These are phyloP conservation scores for Capsicum chinense DNA, from an alignment of 257 asterid species.

Conservation along the genomic window DNA sequence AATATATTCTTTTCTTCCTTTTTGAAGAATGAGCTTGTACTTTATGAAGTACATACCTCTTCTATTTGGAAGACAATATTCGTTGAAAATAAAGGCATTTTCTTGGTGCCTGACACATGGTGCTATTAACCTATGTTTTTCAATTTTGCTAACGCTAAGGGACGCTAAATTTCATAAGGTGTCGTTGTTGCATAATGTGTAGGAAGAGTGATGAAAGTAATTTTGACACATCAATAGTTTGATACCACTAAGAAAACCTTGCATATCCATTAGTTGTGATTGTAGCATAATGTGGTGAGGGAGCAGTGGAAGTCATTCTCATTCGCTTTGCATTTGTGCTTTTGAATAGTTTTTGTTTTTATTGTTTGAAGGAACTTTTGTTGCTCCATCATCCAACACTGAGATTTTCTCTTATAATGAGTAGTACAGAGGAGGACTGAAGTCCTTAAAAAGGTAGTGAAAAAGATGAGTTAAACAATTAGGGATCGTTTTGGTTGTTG, in stretches of 20 bases:
- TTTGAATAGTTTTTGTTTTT: not conserved
- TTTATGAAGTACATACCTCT: not conserved
- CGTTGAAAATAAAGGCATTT: conserved; percentile 26
- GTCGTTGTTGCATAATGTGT: no score
- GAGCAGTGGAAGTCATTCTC: not conserved
- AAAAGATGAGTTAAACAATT: not conserved
- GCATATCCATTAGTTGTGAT: conserved; percentile 6
- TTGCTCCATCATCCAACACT: not conserved
- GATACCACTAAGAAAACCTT: not conserved
- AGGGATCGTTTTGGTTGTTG: not conserved
- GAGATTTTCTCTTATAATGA: not conserved
- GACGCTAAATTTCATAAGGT: no score
- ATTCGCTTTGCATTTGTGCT: conserved; percentile 17
- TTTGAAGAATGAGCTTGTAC: conserved; percentile 7
- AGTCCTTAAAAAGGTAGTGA: not conserved
- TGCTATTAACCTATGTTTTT: no score
- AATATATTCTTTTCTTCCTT: not conserved
- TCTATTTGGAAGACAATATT: not conserved
- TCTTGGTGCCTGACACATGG: conserved; percentile 12
- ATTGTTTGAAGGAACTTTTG: not conserved
- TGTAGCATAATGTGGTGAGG: not conserved
- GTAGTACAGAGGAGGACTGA: not conserved
- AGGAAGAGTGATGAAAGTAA: no score
- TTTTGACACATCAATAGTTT: not conserved
- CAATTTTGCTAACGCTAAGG: no score